Evolutionary conservation across 2,329 filamentous ascomycete species (phyloP), one percentile per base, ranked within the genome.

Genomic region (Calonectria leucothoes): DNA sequence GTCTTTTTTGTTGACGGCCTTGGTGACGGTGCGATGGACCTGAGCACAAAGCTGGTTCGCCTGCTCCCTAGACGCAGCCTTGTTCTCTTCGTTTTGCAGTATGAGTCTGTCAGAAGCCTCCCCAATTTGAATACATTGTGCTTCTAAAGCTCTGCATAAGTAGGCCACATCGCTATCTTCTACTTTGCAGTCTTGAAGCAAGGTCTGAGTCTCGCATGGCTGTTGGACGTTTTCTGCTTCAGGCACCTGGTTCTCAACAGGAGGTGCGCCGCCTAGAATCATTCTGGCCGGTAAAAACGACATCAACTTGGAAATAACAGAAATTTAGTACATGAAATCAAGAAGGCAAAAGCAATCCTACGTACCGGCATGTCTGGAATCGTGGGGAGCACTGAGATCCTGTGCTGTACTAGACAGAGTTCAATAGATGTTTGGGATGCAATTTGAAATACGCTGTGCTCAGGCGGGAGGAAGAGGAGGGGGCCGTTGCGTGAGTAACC

Each of bases 181-280:
- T 6, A 31, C 12, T n/a, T 25, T 17, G 52, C 6, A n/a, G 4
- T 37, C 20, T 25, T 25, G 31, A 6, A 6, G 4, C 20, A 37
- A 57, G 8, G 31, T 23, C 4, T 35, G 31, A 6, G 31, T 25
- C n/a, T 23, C 52, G 6, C 2, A 20, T 20, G 31, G 2, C 20
- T 35, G 11, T 17, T 37, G 10, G 3, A 23, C 20, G 8, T 15
- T 8, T 37, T 12, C n/a, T 23, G n/a, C 4, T 12, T 57, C 10
- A 4, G n/a, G 7, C 31, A 3, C 20, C 11, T 17, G 8, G 11
- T 25, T 6, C 11, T 8, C 37, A 14, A 4, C 3, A 17, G n/a
- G 12, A 0, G 14, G 29, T 4, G n/a, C 10, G 4, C 3, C 20
- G 6, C 35, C 5, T 0, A 31, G 31, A 37, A n/a, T 2, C 4